Conservation (phyloP, 2,329 filamentous ascomycete species). For the Xylaria sp. region DNA sequence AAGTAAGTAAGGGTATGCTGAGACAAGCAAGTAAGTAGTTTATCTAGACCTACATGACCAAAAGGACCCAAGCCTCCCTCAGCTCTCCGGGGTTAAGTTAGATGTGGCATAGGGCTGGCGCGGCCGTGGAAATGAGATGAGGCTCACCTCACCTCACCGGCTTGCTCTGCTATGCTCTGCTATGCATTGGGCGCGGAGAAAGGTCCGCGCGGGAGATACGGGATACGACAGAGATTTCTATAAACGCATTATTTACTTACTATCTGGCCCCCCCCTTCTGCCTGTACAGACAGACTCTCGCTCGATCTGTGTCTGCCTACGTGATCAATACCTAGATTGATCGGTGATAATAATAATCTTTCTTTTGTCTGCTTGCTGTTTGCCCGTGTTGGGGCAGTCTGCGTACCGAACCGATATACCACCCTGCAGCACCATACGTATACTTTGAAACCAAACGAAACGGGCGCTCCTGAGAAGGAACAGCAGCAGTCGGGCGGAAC, state of each 20-base stretch:
- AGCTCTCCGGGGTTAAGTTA: constrained; percentile 13
- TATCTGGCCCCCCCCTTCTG: not conserved
- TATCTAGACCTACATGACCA: constrained; percentile 27
- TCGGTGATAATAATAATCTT: not conserved
- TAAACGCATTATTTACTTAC: constrained; percentile 11
- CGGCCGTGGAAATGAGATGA: constrained; percentile 24
- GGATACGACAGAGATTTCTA: not conserved
- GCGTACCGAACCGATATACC: constrained; percentile 7
- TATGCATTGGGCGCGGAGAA: no score
- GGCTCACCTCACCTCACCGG: no score
- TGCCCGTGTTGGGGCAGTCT: constrained; percentile 1
- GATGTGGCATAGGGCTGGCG: constrained; percentile 25
- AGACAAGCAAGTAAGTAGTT: not conserved
- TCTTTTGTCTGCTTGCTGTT: constrained; percentile 12
- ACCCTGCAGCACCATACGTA: not conserved
- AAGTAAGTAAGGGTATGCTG: not conserved
- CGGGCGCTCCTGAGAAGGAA: constrained; percentile 5
- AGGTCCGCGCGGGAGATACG: constrained; percentile 9
- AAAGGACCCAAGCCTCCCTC: constrained; percentile 13
- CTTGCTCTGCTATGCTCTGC: no score
- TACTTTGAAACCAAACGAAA: not conserved
- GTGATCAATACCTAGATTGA: not conserved
- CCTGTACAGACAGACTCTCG: not conserved
- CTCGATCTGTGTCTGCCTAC: not conserved
- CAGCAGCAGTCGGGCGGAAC: not conserved